A percentile compares a stretch with the other conserved stretches of the same genome.
Conservation (phyloP, 805 yeast genomes). For the Candida anglica region DNA sequence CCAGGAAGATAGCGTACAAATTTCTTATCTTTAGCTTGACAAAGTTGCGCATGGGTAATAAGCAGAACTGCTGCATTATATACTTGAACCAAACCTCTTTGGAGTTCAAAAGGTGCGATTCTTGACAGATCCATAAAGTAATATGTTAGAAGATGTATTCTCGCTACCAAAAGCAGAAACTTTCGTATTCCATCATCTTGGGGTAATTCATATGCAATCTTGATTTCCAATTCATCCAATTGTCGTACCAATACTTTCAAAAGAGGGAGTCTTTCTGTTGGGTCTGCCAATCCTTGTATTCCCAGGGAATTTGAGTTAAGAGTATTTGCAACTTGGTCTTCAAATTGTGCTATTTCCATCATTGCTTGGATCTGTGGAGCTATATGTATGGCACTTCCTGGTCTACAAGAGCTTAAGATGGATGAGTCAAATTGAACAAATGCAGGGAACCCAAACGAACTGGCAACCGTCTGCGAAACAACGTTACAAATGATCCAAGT, state of each 20-base stretch:
- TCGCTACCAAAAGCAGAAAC: constrained; percentile 64
- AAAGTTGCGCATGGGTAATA: constrained; percentile 59
- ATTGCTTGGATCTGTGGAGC: constrained; percentile 66
- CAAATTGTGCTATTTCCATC: constrained; percentile 81
- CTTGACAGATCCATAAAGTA: constrained; percentile 66
- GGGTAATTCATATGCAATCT: constrained; percentile 33
- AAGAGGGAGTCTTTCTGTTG: constrained; percentile 71
- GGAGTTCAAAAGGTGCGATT: constrained; percentile 55
- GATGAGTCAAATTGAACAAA: constrained; percentile 81
- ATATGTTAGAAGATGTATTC: constrained; percentile 80
- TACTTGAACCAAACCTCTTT: constrained; percentile 68
- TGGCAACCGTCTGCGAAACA: constrained; percentile 84
- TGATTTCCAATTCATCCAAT: constrained; percentile 70
- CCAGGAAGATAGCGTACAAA: constrained; percentile 81
- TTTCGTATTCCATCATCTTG: constrained; percentile 63
- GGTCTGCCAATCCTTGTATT: constrained; percentile 59
- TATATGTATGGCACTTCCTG: constrained; percentile 42
- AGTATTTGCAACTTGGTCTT: constrained; percentile 77
- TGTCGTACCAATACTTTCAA: constrained; percentile 67
- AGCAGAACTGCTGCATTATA: constrained; percentile 77
- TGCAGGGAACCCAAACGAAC: constrained; percentile 93
- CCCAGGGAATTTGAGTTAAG: constrained; percentile 68
- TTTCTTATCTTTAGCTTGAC: constrained; percentile 54
- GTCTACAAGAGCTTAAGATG: constrained; percentile 49
- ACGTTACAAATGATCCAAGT: constrained; percentile 95